Conservation (phyloP, 768 basidiomycete species). For the Macrolepiota dolichaula region DNA sequence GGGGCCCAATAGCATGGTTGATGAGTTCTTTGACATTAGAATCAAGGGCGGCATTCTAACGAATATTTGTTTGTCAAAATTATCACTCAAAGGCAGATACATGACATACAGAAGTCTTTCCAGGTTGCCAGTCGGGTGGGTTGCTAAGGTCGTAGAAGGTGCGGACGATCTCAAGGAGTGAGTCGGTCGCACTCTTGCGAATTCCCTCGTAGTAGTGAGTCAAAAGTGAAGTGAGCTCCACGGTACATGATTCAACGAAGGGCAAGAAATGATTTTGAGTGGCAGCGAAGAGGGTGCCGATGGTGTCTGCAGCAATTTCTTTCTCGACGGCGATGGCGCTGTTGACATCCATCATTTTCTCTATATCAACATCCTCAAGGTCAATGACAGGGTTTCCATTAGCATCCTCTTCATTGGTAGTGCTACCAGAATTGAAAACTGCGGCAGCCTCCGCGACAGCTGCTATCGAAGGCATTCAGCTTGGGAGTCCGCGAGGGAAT, state of each 20-base stretch:
- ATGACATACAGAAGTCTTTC: slow-evolving; percentile 33
- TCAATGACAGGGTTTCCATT: slow-evolving; percentile 61
- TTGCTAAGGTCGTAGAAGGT: slow-evolving; percentile 90
- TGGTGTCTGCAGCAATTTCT: slow-evolving; percentile 96
- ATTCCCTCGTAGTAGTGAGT: slow-evolving; percentile 98
- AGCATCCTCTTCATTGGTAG: slow-evolving; percentile 52
- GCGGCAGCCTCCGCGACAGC: slow-evolving; percentile 50
- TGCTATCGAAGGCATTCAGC: slow-evolving; percentile 28
- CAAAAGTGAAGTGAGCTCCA: slow-evolving; percentile 76
- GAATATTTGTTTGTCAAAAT: slow-evolving; percentile 4
- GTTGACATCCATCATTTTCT: slow-evolving; percentile 89
- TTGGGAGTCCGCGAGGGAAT: background rate
- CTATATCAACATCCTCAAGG: slow-evolving; percentile 76
- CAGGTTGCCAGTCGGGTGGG: slow-evolving; percentile 80
- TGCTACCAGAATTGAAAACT: slow-evolving; percentile 71
- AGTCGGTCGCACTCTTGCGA: slow-evolving; percentile 87
- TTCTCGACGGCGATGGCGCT: slow-evolving; percentile 98
- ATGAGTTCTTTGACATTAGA: slow-evolving; percentile 77
- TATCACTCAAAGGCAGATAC: background rate
- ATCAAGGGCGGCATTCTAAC: slow-evolving; percentile 43
- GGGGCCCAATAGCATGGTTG: slow-evolving; percentile 63
- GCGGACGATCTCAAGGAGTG: slow-evolving; percentile 83
- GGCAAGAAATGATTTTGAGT: slow-evolving; percentile 86
- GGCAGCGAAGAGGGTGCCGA: slow-evolving; percentile 85
- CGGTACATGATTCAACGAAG: slow-evolving; percentile 78